Evolutionary conservation across 83 land plant species (phyloP), one percentile per base, ranked within the genome.

Genomic region (Picea mariana): DNA sequence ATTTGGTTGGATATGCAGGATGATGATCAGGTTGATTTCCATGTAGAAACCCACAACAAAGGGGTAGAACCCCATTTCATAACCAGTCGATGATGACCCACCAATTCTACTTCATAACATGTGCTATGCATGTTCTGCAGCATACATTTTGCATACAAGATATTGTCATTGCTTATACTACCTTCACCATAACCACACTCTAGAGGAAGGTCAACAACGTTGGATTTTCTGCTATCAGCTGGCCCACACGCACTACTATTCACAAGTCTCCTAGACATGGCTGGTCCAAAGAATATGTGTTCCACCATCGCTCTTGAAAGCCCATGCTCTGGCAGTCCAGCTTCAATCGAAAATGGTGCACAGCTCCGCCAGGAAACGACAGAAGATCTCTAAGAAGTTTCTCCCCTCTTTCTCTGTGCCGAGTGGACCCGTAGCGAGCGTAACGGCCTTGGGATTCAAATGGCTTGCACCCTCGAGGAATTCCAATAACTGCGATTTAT

Each of bases 341-440:
- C 34, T 34, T 34, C 34, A 34, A 34, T 34, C 34, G 2, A 34
- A 34, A 34, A 34, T 34, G 34, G 34, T 34, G 34, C 34, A 34
- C 34, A 34, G 34, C 1, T 34, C 34, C 34, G 1, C 2, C 34
- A 34, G 2, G 0, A 85, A 73, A 80, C 87, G 89, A 83, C 88
- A 78, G 82, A 92, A 89, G 23, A 68, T 84, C 4, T 83, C 88
- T 26, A 69, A 31, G 63, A 84, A 84, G 0, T 82, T 80, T 20
- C 80, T 16, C 16, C 31, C 1, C 1, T 66, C 27, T 66, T 26
- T 34, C 86, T 91, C 47, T 86, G 89, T 72, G 89, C 95, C 71
- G 82, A 86, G 15, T 87, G 83, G 20, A 87, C 85, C 83, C 1
- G 79, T 79, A 6, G 87, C 82, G 21, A 89, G 34, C 0, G 34